A percentile compares a stretch with the other conserved stretches of the same genome.
Evolutionary conservation across 140 eudicot genomes (phyloP).

Genomic region (Bidens hawaiensis): DNA sequence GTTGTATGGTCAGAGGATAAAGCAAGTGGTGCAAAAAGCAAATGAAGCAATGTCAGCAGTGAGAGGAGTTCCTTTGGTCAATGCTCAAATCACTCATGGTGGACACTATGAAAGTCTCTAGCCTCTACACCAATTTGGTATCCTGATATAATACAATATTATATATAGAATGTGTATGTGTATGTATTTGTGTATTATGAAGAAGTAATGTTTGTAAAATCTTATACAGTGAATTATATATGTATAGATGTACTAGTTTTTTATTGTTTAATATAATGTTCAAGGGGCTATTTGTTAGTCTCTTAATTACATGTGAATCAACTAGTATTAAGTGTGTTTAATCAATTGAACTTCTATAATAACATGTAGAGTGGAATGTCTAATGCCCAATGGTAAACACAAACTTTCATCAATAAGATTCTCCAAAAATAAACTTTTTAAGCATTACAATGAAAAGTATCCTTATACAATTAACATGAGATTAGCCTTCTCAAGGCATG

Average conservation of each 20-base stretch:
- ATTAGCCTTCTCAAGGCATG: too few relatives aligned
- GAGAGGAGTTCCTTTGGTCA: conserved; percentile 67
- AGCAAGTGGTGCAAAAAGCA: conserved; percentile 61
- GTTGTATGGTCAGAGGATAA: conserved; percentile 46
- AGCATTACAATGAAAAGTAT: too few relatives aligned
- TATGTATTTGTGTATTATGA: not conserved
- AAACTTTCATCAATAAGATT: too few relatives aligned
- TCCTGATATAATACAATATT: not conserved
- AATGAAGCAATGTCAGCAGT: conserved; percentile 73
- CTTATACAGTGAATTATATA: not conserved
- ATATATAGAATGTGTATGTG: not conserved
- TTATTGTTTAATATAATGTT: not conserved
- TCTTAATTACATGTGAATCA: too few relatives aligned
- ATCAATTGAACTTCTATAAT: too few relatives aligned
- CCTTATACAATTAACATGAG: too few relatives aligned
- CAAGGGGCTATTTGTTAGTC: too few relatives aligned
- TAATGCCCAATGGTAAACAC: too few relatives aligned
- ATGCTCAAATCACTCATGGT: conserved; percentile 82
- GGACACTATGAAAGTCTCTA: conserved; percentile 56
- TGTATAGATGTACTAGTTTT: not conserved
- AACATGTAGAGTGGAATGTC: too few relatives aligned
- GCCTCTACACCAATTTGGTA: not conserved
- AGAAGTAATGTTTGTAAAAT: conserved; percentile 4
- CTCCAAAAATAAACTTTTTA: too few relatives aligned
- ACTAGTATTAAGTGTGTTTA: too few relatives aligned